Evolutionary conservation across 164 flowering plant species (phyloP).

Genomic region (Piper betle): DNA sequence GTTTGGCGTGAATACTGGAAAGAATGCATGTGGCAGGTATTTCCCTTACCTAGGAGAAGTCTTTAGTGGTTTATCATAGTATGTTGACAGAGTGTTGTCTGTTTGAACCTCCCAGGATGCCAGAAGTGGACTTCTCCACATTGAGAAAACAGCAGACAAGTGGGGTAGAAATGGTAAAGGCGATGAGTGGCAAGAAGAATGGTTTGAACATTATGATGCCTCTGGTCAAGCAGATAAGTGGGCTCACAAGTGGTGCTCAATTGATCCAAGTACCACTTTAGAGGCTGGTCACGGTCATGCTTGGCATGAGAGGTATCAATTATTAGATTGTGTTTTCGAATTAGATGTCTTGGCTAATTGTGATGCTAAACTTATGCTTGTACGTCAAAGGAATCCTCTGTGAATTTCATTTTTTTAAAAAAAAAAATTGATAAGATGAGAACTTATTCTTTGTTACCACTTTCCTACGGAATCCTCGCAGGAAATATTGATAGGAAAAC

Average conservation of each 20-base stretch:
- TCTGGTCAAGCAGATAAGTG: conserved; percentile 81
- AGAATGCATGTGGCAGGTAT: conserved; percentile 86
- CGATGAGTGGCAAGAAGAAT: conserved; percentile 68
- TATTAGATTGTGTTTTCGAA: too few relatives aligned
- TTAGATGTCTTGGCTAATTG: too few relatives aligned
- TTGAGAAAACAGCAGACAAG: conserved; percentile 77
- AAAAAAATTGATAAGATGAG: too few relatives aligned
- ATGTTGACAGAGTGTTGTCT: background rate
- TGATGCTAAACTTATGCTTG: too few relatives aligned
- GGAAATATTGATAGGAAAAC: too few relatives aligned
- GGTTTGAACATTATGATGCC: conserved; percentile 85
- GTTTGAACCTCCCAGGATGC: conserved; percentile 25
- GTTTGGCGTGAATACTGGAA: conserved; percentile 95
- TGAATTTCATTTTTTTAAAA: too few relatives aligned
- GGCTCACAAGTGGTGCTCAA: conserved; percentile 95
- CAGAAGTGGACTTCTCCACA: conserved; percentile 32
- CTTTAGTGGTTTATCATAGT: background rate
- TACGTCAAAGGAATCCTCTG: too few relatives aligned
- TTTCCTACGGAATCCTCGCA: too few relatives aligned
- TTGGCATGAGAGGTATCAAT: conserved; percentile 87
- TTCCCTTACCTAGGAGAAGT: conserved; percentile 3
- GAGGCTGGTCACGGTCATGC: conserved; percentile 96
- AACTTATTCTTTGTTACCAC: too few relatives aligned
- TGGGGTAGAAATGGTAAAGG: conserved; percentile 70
- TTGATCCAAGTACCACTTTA: conserved; percentile 62